phyloP scores from a whole-genome alignment of 768 basidiomycete genomes.

The Suillus luteus region DNA sequence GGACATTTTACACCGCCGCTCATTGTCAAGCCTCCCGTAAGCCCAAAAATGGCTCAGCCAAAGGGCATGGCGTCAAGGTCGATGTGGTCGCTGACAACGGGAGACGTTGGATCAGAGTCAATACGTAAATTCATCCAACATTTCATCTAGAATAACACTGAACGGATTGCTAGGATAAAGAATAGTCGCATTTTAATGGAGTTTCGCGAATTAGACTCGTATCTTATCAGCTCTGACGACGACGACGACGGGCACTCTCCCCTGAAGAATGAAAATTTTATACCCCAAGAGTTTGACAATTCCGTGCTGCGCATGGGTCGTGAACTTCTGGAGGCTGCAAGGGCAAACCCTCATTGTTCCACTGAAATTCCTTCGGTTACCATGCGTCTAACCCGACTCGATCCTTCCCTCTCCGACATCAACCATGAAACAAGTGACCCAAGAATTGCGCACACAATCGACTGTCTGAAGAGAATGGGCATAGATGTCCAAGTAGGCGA shows the following conservation, averaged over 20 bases:
- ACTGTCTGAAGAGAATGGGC: slow-evolving; percentile 58
- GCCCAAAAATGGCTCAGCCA: slow-evolving; percentile 13
- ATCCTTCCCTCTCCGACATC: slow-evolving; percentile 39
- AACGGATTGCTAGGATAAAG: slow-evolving; percentile 58
- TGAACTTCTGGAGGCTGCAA: slow-evolving; percentile 64
- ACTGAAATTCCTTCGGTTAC: slow-evolving; percentile 48
- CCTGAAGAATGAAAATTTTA: slow-evolving; percentile 29
- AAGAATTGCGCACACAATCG: slow-evolving; percentile 63
- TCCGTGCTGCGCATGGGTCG: slow-evolving; percentile 72
- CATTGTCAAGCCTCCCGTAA: slow-evolving; percentile 1
- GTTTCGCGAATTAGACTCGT: slow-evolving; percentile 84
- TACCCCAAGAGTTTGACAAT: slow-evolving; percentile 63
- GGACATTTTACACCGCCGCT: slow-evolving; percentile 40
- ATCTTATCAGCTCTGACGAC: slow-evolving; percentile 54
- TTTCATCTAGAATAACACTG: slow-evolving; percentile 6
- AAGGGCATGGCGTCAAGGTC: slow-evolving; percentile 58
- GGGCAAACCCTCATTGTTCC: slow-evolving; percentile 48
- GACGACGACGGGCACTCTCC: slow-evolving; percentile 40
- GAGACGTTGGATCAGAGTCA: slow-evolving; percentile 78
- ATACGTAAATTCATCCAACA: slow-evolving; percentile 62
- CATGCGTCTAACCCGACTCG: slow-evolving; percentile 70
- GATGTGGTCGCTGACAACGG: slow-evolving; percentile 82
- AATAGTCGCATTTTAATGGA: slow-evolving; percentile 77
- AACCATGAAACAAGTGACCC: slow-evolving; percentile 41
- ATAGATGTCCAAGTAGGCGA: slow-evolving; percentile 70